Percentiles rank a stretch among this genome's conserved stretches.
Evolutionary conservation across 352 stramenopile genomes (phyloP).

Genomic region (Phytophthora palmivora): DNA sequence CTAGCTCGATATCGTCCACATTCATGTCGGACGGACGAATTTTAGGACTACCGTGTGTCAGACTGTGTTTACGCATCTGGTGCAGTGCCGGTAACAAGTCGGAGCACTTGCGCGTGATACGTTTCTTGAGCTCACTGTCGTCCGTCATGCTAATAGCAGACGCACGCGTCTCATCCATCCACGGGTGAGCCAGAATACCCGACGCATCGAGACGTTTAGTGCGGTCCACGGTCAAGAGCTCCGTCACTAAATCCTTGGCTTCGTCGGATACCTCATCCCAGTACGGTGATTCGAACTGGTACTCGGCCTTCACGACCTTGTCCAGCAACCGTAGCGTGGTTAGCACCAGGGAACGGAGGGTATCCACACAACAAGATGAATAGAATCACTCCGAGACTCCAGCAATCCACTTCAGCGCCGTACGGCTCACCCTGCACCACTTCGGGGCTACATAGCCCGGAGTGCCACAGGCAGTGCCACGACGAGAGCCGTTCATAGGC

Average conservation of each 20-base stretch:
- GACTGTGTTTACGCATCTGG: slow-evolving; percentile 79
- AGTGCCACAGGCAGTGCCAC: slow-evolving; percentile 81
- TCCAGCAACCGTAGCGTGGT: slow-evolving; percentile 75
- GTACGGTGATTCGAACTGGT: slow-evolving; percentile 91
- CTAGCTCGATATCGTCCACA: slow-evolving; percentile 65
- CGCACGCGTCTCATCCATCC: slow-evolving; percentile 66
- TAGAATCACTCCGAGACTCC: slow-evolving; percentile 94
- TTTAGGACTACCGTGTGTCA: slow-evolving; percentile 73
- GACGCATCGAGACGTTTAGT: slow-evolving; percentile 69
- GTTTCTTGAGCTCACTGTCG: slow-evolving; percentile 40
- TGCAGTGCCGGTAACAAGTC: slow-evolving; percentile 71
- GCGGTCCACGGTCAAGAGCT: slow-evolving; percentile 92
- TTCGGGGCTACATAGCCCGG: slow-evolving; percentile 94
- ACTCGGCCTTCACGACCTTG: slow-evolving; percentile 85
- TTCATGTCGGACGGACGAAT: slow-evolving; percentile 82
- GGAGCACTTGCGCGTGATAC: slow-evolving; percentile 54
- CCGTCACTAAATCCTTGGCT: slow-evolving; percentile 96
- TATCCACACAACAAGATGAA: slow-evolving; percentile 96
- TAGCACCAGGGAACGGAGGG: slow-evolving; percentile 82
- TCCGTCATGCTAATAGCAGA: slow-evolving; percentile 34
- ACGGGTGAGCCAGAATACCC: slow-evolving; percentile 77
- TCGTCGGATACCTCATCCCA: slow-evolving; percentile 95
- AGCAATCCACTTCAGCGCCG: slow-evolving; percentile 92
- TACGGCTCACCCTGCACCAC: slow-evolving; percentile 91
- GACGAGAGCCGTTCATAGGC: slow-evolving; percentile 58